These are phyloP conservation scores for Monosporascus ibericus DNA, from an alignment of 2,329 filamentous ascomycete genomes.

Conservation along the genomic window DNA sequence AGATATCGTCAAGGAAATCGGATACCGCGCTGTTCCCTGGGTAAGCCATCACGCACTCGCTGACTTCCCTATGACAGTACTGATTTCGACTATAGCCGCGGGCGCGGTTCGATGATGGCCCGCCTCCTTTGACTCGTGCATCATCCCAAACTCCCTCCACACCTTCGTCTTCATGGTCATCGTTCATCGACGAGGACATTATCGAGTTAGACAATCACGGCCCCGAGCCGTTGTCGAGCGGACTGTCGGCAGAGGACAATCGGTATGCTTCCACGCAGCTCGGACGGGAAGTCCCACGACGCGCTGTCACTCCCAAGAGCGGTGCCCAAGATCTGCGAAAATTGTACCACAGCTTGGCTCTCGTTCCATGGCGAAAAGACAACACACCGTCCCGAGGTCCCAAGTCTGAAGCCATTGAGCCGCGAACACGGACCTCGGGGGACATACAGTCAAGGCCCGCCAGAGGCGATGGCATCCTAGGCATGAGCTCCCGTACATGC, in stretches of 20 bases:
- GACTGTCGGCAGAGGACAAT: not conserved
- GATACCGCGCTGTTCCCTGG: conserved; percentile 29
- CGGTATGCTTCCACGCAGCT: too few species aligned
- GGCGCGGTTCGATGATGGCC: not conserved
- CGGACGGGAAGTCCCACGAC: too few species aligned
- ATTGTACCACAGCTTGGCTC: too few species aligned
- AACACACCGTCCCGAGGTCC: too few species aligned
- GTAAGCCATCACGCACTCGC: conserved; percentile 23
- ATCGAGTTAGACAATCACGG: not conserved
- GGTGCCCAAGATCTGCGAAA: too few species aligned
- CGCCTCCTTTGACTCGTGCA: not conserved
- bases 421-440: too few species aligned
- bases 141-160: not conserved
- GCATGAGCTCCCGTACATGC: too few species aligned
- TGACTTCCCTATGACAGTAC: not conserved
- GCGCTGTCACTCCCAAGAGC: too few species aligned
- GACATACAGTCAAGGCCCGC: too few species aligned
- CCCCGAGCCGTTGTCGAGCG: not conserved
- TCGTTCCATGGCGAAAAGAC: too few species aligned
- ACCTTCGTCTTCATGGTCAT: not conserved
- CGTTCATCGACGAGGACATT: not conserved
- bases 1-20: conserved; percentile 32
- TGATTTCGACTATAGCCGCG: conserved; percentile 9
- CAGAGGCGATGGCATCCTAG: too few species aligned
- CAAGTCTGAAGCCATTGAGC: not conserved